Evolutionary conservation across 371 early-diverging fungal species (phyloP).

Genomic region (Mucor lusitanicus): DNA sequence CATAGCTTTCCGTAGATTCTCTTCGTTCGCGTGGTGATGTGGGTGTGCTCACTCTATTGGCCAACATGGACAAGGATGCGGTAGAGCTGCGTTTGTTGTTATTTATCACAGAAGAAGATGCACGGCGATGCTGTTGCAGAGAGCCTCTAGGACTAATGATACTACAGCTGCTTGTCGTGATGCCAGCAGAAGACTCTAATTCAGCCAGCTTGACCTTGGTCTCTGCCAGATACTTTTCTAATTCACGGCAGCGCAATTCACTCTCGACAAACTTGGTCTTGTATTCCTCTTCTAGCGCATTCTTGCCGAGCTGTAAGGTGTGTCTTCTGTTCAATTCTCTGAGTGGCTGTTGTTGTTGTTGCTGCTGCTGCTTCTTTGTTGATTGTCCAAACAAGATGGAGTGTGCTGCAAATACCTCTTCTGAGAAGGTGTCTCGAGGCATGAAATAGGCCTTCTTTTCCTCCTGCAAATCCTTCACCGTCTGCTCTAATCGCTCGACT

Average conservation of each 20-base stretch:
- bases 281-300: slow-evolving; percentile 23
- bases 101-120: slow-evolving; percentile 10
- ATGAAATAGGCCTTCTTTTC: slow-evolving; percentile 46
- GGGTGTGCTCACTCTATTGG: slow-evolving; percentile 31
- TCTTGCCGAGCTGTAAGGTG: slow-evolving; percentile 20
- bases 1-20: slow-evolving; percentile 42
- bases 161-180: not conserved
- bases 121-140: slow-evolving; percentile 18
- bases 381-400: slow-evolving; percentile 29
- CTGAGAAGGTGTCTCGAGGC: slow-evolving; percentile 43
- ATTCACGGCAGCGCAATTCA: slow-evolving; percentile 50
- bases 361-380: not conserved
- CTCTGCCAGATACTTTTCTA: slow-evolving; percentile 53
- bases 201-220: slow-evolving; percentile 50
- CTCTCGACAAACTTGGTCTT: slow-evolving; percentile 42
- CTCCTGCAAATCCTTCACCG: slow-evolving; percentile 30
- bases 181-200: slow-evolving; percentile 30
- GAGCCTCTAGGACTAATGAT: slow-evolving; percentile 18
- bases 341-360: slow-evolving; percentile 3
- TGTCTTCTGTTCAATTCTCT: slow-evolving; percentile 15
- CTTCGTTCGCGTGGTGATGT: slow-evolving; percentile 24
- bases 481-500: slow-evolving; percentile 31
- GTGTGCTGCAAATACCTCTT: slow-evolving; percentile 53
- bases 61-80: slow-evolving; percentile 29
- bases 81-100: slow-evolving; percentile 30